A percentile compares a stretch with the other conserved stretches of the same genome.
phyloP scores from a whole-genome alignment of 2,329 filamentous ascomycete genomes.

The Pezizomycotina sp. region DNA sequence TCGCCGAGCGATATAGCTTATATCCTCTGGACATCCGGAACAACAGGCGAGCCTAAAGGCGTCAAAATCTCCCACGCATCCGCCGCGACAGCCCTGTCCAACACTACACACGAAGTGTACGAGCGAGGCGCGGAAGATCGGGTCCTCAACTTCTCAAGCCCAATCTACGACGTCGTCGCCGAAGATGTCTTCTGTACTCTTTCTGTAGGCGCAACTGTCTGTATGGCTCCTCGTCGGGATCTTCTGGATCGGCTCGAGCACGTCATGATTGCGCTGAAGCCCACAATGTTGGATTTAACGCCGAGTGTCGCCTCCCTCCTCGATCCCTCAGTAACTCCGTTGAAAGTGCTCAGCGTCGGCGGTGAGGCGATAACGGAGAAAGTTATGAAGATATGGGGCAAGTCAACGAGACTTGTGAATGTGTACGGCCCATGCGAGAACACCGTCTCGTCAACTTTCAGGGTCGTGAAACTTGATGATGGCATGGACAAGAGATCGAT shows the following conservation, averaged over 20 bases:
- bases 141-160: constrained; percentile 36
- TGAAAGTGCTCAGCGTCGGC: constrained; percentile 36
- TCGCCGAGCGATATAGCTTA: constrained; percentile 33
- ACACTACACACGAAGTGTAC: constrained; percentile 32
- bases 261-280: constrained; percentile 28
- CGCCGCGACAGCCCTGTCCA: constrained; percentile 34
- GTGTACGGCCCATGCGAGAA: constrained; percentile 33
- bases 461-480: constrained; percentile 30
- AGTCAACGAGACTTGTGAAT: constrained; percentile 29
- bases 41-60: constrained; percentile 47
- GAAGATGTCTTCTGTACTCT: constrained; percentile 41
- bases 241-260: constrained; percentile 37
- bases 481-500: too few species aligned
- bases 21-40: constrained; percentile 50
- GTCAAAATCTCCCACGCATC: constrained; percentile 38
- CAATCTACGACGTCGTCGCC: constrained; percentile 41
- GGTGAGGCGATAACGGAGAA: constrained; percentile 39
- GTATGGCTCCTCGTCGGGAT: constrained; percentile 39
- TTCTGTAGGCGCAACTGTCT: constrained; percentile 35
- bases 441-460: constrained; percentile 29
- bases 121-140: constrained; percentile 32
- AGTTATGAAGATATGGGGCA: constrained; percentile 28
- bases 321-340: constrained; percentile 33
- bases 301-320: constrained; percentile 36
- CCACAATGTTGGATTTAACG: constrained; percentile 38